Evolutionary conservation across 1,284 basidiomycete species (phyloP).

Genomic region (Sporisorium scitamineum): DNA sequence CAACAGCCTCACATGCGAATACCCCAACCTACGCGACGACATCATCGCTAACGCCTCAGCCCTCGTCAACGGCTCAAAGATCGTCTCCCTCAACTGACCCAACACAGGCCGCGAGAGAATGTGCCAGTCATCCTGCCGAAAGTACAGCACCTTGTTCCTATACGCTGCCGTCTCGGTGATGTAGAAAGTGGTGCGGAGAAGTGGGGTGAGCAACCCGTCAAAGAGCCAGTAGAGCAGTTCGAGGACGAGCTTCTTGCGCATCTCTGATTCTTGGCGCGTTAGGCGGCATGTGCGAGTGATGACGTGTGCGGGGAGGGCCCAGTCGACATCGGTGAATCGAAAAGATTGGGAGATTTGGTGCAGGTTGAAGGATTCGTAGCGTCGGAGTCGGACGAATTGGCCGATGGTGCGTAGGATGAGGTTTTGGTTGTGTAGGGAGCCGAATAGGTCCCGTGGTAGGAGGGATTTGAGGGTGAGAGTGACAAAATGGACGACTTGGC

Average conservation of each 20-base stretch:
- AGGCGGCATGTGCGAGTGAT: constrained; percentile 60
- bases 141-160: constrained; percentile 88
- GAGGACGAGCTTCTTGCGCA: constrained; percentile 81
- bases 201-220: constrained; percentile 82
- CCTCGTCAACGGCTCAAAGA: constrained; percentile 52
- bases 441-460: constrained; percentile 83
- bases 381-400: constrained; percentile 78
- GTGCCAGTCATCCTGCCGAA: constrained; percentile 92
- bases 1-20: constrained; percentile 86
- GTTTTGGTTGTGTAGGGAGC: constrained; percentile 78
- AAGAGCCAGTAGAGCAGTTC: constrained; percentile 94
- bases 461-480: constrained; percentile 76
- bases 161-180: constrained; percentile 90
- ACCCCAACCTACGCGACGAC: constrained; percentile 74
- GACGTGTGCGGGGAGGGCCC: constrained; percentile 75
- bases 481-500: constrained; percentile 73
- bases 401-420: constrained; percentile 77
- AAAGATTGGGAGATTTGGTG: constrained; percentile 84
- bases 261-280: constrained; percentile 77
- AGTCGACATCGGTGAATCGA: constrained; percentile 81
- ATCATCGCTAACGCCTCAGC: constrained; percentile 67
- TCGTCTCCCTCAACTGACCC: constrained; percentile 75
- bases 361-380: constrained; percentile 84
- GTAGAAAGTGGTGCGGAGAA: constrained; percentile 92
- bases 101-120: constrained; percentile 83